phyloP scores from a whole-genome alignment of 495 filamentous ascomycete genomes.

The Aspergillus coremiiformis region DNA sequence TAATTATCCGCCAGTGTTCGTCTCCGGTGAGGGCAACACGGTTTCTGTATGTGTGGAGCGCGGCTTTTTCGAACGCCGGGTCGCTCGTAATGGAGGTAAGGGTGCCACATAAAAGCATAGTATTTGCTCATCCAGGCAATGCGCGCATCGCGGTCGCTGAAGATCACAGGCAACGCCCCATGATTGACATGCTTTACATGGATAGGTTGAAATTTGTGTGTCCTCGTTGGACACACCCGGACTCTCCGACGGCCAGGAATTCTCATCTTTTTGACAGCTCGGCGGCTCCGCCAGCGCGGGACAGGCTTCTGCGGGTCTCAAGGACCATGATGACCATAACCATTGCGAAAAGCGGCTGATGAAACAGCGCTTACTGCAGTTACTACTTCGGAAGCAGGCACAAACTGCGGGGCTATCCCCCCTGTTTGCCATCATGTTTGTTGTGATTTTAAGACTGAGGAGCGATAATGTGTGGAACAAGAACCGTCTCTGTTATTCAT shows the following conservation, averaged over 20 bases:
- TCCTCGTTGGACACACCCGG: background rate
- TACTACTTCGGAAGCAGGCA: background rate
- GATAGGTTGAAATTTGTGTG: background rate
- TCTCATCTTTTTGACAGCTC: background rate
- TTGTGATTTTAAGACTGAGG: background rate
- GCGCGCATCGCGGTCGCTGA: constrained; percentile 26
- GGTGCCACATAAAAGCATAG: constrained; percentile 35
- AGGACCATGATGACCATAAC: constrained; percentile 12
- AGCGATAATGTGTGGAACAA: background rate
- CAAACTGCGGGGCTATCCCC: background rate
- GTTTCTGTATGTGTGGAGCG: background rate
- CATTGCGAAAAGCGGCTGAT: constrained; percentile 14
- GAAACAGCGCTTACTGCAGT: background rate
- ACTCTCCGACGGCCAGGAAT: background rate
- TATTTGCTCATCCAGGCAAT: constrained; percentile 33
- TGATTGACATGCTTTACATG: constrained; percentile 30
- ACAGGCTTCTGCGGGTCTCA: background rate
- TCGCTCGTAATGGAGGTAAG: constrained; percentile 2
- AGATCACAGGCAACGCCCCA: constrained; percentile 29
- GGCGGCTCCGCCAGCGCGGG: background rate
- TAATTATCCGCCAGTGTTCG: background rate
- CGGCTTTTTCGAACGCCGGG: constrained; percentile 7
- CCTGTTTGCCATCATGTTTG: background rate
- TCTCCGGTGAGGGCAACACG: background rate
- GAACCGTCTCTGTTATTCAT: background rate